phyloP scores from a whole-genome alignment of 306 rosid genomes.

The Elaeagnus macrophylla region DNA sequence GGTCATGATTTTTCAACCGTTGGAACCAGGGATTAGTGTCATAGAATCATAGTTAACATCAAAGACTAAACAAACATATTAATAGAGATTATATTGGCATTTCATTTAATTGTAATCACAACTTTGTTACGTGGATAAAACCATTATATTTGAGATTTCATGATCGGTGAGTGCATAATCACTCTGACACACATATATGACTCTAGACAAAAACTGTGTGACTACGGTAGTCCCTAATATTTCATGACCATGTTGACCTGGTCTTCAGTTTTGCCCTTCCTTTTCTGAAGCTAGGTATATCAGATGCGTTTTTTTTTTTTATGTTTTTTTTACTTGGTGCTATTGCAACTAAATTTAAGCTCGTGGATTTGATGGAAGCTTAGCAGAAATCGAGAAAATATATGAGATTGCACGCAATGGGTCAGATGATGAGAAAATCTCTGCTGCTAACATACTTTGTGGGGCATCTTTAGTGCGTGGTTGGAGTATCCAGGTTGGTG shows the following conservation, averaged over 20 bases:
- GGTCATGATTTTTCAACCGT: too few species aligned
- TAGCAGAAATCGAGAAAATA: conserved; percentile 90
- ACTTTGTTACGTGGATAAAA: too few species aligned
- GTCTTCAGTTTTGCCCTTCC: conserved; percentile 67
- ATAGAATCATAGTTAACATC: too few species aligned
- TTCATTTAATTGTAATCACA: too few species aligned
- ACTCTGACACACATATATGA: too few species aligned
- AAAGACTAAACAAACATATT: too few species aligned
- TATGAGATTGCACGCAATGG: conserved; percentile 76
- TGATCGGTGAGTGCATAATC: too few species aligned
- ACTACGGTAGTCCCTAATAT: not conserved
- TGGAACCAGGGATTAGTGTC: too few species aligned
- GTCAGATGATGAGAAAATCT: conserved; percentile 82
- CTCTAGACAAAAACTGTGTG: not conserved
- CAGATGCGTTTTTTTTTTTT: conserved; percentile 81
- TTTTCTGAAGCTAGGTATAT: conserved; percentile 85
- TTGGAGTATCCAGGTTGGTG: conserved; percentile 77
- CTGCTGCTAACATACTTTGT: conserved; percentile 85
- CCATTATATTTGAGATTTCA: too few species aligned
- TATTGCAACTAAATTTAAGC: conserved; percentile 94
- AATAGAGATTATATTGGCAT: too few species aligned
- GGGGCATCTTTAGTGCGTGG: conserved; percentile 89
- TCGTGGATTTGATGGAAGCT: conserved; percentile 99
- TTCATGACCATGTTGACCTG: conserved; percentile 35
- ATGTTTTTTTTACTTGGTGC: conserved; percentile 61